A percentile compares a stretch with the other conserved stretches of the same genome.
phyloP scores from a whole-genome alignment of 2,329 filamentous ascomycete genomes.

The Alternaria metachromatica region DNA sequence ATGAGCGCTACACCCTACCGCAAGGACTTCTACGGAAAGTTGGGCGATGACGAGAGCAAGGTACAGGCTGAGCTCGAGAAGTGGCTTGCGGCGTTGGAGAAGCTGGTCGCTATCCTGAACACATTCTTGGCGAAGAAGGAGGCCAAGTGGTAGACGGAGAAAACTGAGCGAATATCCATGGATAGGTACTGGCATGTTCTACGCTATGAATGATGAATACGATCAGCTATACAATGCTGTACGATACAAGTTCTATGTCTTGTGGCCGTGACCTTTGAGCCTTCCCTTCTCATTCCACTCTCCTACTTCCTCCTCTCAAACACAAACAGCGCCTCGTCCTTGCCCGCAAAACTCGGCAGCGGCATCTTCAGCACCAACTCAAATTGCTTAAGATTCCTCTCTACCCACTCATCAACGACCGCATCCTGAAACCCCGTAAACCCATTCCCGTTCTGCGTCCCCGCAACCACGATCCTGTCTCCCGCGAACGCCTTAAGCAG shows the following conservation, averaged over 20 bases:
- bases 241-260: neutral
- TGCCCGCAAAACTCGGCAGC: slow-evolving; percentile 76
- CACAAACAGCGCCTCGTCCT: slow-evolving; percentile 76
- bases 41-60: slow-evolving; percentile 70
- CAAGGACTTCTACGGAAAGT: slow-evolving; percentile 89
- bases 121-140: slow-evolving; percentile 55
- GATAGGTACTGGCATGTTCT: neutral
- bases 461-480: slow-evolving; percentile 72
- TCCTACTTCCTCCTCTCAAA: slow-evolving; percentile 54
- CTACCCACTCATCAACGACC: slow-evolving; percentile 72
- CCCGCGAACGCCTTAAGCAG: slow-evolving; percentile 68
- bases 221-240: neutral
- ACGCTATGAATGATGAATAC: neutral
- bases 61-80: slow-evolving; percentile 68
- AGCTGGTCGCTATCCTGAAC: slow-evolving; percentile 78
- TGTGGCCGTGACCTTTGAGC: neutral
- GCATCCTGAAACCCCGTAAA: slow-evolving; percentile 72
- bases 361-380: slow-evolving; percentile 68
- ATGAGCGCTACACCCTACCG: slow-evolving; percentile 94
- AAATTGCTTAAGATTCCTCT: slow-evolving; percentile 63
- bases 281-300: neutral
- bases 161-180: neutral
- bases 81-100: slow-evolving; percentile 81
- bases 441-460: slow-evolving; percentile 76
- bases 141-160: slow-evolving; percentile 38